Percentiles rank a stretch among this genome's conserved stretches.
These are phyloP conservation scores for Aspergillaceae sp. DNA, from an alignment of 2,329 filamentous ascomycete genomes.

Conservation along the genomic window DNA sequence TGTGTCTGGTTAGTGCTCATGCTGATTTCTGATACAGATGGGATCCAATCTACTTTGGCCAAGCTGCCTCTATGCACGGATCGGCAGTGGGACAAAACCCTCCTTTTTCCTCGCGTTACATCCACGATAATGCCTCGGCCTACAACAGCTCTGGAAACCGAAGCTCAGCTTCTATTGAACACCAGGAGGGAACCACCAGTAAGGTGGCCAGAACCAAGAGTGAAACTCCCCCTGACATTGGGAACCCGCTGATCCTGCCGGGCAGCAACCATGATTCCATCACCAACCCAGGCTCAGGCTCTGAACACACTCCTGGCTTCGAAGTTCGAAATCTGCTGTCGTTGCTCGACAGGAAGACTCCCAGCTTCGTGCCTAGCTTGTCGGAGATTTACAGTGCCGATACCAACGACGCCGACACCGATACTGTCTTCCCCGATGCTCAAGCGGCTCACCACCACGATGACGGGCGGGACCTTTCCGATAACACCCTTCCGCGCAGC, in stretches of 20 bases:
- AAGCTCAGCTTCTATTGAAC: not conserved
- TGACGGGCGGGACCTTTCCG: not conserved
- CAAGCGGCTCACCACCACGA: not conserved
- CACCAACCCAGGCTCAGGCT: not conserved
- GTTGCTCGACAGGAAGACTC: not conserved
- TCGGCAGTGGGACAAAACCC: not conserved
- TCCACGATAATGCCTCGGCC: not conserved
- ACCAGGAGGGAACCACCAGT: not conserved
- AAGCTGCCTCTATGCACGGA: not conserved
- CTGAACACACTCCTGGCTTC: not conserved
- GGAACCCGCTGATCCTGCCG: not conserved
- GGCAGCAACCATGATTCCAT: not conserved
- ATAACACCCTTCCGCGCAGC: constrained; percentile 20
- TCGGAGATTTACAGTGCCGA: not conserved
- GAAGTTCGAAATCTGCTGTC: not conserved
- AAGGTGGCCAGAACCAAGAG: not conserved
- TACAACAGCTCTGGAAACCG: not conserved
- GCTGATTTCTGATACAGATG: too few species aligned
- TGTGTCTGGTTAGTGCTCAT: too few species aligned
- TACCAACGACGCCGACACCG: not conserved
- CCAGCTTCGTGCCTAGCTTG: not conserved
- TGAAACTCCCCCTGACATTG: not conserved
- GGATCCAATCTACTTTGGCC: too few species aligned
- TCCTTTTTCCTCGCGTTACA: not conserved
- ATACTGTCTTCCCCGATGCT: not conserved